Evolutionary conservation across 495 filamentous ascomycete species (phyloP), one percentile per base, ranked within the genome.

Genomic region (Corynascus novoguineensis): DNA sequence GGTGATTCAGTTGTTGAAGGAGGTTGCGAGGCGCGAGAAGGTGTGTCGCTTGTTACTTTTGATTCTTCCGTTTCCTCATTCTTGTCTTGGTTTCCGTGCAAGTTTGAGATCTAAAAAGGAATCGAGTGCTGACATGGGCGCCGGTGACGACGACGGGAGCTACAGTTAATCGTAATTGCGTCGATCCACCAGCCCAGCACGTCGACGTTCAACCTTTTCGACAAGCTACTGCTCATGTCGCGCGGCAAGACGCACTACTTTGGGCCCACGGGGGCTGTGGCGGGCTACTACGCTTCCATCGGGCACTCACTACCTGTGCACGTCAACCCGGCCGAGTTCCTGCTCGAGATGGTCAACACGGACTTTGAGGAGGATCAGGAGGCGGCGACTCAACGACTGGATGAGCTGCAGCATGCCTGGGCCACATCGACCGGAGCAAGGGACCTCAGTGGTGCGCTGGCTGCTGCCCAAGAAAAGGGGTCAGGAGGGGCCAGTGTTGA

Each of bases 101-200:
- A 14, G 41, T 24, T 17, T 19, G 35, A 22, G 53, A 8, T 2
- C 9, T 34, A 22, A 12, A 12, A 31, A 22, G 38, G 38, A 82
- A 1, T n/a, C n/a, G 75, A 4, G 86, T 50, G 77, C 86, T 60
- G n/a, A 41, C 34, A 10, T 9, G 31, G 32, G n/a, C n/a, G n/a
- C n/a, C n/a, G n/a, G n/a, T n/a, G n/a, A n/a, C n/a, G n/a, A n/a
- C n/a, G n/a, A n/a, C n/a, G n/a, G n/a, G n/a, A n/a, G n/a, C n/a
- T 79, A 40, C 69, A 89, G 65, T 89, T 93, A 15, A 88, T 92
- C 40, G 62, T 71, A 1, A 61, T 93, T 48, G 86, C 84, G 0
- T 86, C 81, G 56, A 92, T 93, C 52, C 89, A 93, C 64, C 89
- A 93, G 63, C 89, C 89, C 3, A 90, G 86, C 1, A 86, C 87